Percentiles rank a stretch among this genome's conserved stretches.
These are phyloP conservation scores for Acanthamoeba sp. DNA, from an alignment of 208 protist genomes.

Conservation along the genomic window DNA sequence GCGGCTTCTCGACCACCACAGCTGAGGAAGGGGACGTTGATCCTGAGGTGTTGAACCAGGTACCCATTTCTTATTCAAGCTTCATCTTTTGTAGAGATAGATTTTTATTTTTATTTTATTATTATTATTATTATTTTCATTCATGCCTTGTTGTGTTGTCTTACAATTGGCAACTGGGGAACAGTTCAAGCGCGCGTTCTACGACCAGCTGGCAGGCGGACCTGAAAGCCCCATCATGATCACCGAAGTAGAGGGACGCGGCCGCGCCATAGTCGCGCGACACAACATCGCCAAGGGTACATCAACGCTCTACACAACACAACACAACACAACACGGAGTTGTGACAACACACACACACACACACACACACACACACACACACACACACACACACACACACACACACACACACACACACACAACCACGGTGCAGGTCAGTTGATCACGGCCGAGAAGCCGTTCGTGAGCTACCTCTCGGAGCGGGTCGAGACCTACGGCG, in stretches of 20 bases:
- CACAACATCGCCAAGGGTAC: background rate
- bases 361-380: no score
- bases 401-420: no score
- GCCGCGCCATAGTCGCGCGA: conserved; percentile 17
- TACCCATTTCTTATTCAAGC: background rate
- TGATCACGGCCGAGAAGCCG: conserved; percentile 67
- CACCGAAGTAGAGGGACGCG: conserved; percentile 16
- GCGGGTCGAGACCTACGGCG: background rate
- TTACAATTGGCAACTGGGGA: no score
- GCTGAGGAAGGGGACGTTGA: background rate
- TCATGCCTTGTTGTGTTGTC: no score
- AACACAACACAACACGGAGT: background rate
- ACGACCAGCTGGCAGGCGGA: conserved; percentile 27
- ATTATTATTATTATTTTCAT: background rate
- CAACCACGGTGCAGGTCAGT: background rate
- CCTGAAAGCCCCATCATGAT: conserved; percentile 43
- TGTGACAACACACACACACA: background rate
- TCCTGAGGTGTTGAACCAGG: background rate
- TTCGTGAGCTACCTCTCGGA: conserved; percentile 57
- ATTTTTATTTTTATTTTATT: background rate
- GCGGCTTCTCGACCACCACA: background rate
- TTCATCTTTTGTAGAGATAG: background rate
- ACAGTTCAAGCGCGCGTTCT: conserved; percentile 38
- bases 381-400: background rate
- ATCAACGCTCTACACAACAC: background rate